Evolutionary conservation across 2,329 filamentous ascomycete genomes (phyloP), one percentile per base, ranked within the genome.

Genomic region (Xylaria sp.): DNA sequence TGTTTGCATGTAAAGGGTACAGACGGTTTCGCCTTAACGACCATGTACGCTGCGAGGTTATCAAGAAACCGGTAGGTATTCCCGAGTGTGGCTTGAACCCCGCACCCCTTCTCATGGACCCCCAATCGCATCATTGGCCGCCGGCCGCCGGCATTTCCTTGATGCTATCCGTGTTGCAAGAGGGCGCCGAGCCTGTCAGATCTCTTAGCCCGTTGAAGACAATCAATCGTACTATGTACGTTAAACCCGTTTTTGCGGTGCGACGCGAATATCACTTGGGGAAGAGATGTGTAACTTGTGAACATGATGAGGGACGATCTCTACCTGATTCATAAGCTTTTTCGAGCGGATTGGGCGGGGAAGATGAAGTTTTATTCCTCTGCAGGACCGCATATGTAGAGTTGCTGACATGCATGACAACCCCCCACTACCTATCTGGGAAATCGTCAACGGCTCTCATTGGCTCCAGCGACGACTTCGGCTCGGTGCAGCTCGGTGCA

Each of bases 341-440:
- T 29, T 51, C 10, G 27, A 7, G 27, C 49, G 49, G 49, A 31
- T 31, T 33, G 27, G 27, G 49, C 49, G 49, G 49, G 49, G 17
- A 51, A 51, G 27, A 33, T 33, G 10, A 51, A 33, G 27, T 33
- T 51, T 33, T n/a, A 42, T 55, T 25, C 2, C 20, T 13, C 13
- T 55, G 54, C 39, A 45, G 39, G 17, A 33, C 39, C 25, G 38
- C 54, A 33, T 31, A 44, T 57, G 39, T 17, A 39, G 15, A n/a
- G 36, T n/a, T 45, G 54, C 39, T 57, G 54, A 57, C 36, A 31
- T 57, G 54, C 54, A 57, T 44, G 39, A 45, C 15, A 55, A 39
- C 25, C 54, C n/a, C 49, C 36, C 54, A 57, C 38, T 45, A 44
- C 54, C 54, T 27, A 20, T 57, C 39, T 57, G 45, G 54, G 54